Percentiles rank a stretch among this genome's conserved stretches.
phyloP scores from a whole-genome alignment of 1,284 basidiomycete species.

The Microstroma glucosiphilum region DNA sequence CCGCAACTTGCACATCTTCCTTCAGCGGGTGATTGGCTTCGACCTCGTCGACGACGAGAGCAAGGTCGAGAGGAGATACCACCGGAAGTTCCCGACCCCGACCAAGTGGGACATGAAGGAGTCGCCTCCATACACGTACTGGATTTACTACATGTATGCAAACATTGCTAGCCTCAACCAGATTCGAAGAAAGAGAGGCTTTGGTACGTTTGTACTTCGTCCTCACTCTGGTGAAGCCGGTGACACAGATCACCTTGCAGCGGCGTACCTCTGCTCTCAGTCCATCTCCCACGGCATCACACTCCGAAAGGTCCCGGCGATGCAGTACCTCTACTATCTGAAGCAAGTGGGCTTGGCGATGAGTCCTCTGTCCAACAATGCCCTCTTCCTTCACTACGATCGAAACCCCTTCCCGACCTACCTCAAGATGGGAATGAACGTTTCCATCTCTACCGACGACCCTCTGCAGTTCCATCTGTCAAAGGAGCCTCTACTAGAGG shows the following conservation, averaged over 20 bases:
- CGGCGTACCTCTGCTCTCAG: constrained; percentile 90
- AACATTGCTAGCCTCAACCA: constrained; percentile 92
- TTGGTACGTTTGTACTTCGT: constrained; percentile 94
- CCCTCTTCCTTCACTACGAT: constrained; percentile 92
- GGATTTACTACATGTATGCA: constrained; percentile 91
- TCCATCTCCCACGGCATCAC: constrained; percentile 98
- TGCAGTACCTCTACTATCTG: constrained; percentile 66
- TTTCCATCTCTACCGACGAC: constrained; percentile 92
- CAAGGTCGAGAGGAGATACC: constrained; percentile 81
- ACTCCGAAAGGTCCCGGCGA: constrained; percentile 88
- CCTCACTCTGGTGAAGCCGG: constrained; percentile 98
- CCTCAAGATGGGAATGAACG: constrained; percentile 92
- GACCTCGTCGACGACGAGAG: constrained; percentile 98
- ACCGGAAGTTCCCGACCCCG: constrained; percentile 93
- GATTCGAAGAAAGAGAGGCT: constrained; percentile 77
- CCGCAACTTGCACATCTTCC: constrained; percentile 88
- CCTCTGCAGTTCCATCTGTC: constrained; percentile 56
- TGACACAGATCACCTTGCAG: constrained; percentile 92
- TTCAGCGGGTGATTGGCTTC: constrained; percentile 92
- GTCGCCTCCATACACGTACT: constrained; percentile 90
- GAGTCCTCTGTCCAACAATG: constrained; percentile 97
- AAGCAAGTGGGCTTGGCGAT: constrained; percentile 65
- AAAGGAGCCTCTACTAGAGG: constrained; percentile 81
- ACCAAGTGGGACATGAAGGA: constrained; percentile 80
- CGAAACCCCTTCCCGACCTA: constrained; percentile 95